Conservation (phyloP, 1,284 basidiomycete genomes). For the Chalciporus piperatoides region DNA sequence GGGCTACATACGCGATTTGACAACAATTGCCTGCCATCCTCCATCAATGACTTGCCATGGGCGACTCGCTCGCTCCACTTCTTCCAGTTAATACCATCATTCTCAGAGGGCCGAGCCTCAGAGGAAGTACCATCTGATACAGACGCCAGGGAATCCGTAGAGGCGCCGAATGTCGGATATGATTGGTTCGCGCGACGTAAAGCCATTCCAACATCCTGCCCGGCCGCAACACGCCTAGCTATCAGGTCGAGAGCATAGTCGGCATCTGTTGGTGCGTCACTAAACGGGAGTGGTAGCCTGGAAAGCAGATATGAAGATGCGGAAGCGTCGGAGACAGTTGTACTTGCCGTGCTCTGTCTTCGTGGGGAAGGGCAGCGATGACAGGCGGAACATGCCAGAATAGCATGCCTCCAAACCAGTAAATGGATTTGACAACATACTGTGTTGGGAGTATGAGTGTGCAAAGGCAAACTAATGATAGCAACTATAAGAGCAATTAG, state of each 20-base stretch:
- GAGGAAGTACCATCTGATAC: conserved; percentile 6
- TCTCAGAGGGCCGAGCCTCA: conserved; percentile 7
- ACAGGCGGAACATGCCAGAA: conserved; percentile 68
- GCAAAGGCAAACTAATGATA: conserved; percentile 36
- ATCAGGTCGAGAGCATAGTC: conserved; percentile 69
- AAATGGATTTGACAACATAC: conserved; percentile 47
- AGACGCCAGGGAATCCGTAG: conserved; percentile 7
- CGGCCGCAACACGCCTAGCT: conserved; percentile 53
- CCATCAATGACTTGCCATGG: conserved; percentile 41
- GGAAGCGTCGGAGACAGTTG: not conserved
- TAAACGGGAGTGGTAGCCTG: conserved; percentile 48
- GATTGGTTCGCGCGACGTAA: conserved; percentile 12
- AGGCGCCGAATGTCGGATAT: conserved; percentile 4
- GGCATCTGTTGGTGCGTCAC: conserved; percentile 58
- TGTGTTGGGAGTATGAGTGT: conserved; percentile 45
- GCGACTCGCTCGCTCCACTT: conserved; percentile 51
- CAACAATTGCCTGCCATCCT: conserved; percentile 42
- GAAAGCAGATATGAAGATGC: conserved; percentile 6
- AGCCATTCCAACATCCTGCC: conserved; percentile 42
- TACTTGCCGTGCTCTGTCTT: conserved; percentile 45
- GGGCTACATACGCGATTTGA: conserved; percentile 33
- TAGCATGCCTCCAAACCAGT: conserved; percentile 44
- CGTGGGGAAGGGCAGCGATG: conserved; percentile 45
- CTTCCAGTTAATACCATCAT: conserved; percentile 44
- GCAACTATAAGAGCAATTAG: conserved; percentile 24